Evolutionary conservation across 2,329 filamentous ascomycete species (phyloP).

Genomic region (Westerdykella aurantiaca): DNA sequence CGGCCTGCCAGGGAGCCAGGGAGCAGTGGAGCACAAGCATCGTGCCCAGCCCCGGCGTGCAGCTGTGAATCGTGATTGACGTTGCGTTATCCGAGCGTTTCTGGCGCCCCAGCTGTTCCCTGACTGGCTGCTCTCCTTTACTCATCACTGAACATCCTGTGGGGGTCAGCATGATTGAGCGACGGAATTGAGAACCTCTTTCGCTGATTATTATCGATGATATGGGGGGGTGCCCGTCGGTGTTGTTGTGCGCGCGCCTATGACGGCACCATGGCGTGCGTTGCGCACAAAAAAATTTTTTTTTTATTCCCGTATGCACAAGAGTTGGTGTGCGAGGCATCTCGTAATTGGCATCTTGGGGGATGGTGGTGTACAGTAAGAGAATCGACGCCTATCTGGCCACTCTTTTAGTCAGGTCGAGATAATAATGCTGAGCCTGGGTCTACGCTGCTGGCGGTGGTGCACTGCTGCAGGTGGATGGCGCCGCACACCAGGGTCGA

Average conservation of each 20-base stretch:
- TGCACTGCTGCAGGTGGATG: not conserved
- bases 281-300: too few species aligned
- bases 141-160: constrained; percentile 4
- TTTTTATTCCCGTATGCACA: too few species aligned
- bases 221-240: not conserved
- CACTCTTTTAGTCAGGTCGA: too few species aligned
- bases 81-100: constrained; percentile 10
- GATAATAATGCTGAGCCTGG: too few species aligned
- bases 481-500: too few species aligned
- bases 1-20: too few species aligned
- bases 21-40: constrained; percentile 11
- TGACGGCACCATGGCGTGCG: constrained; percentile 1
- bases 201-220: not conserved
- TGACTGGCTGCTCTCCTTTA: too few species aligned
- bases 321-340: too few species aligned
- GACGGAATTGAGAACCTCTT: not conserved
- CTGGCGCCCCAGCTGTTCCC: constrained; percentile 6
- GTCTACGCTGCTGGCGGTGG: too few species aligned
- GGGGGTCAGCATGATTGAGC: constrained; percentile 5
- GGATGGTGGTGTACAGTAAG: too few species aligned
- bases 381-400: too few species aligned
- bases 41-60: constrained; percentile 6
- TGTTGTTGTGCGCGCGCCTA: not conserved
- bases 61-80: constrained; percentile 7
- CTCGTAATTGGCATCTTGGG: too few species aligned